These are phyloP conservation scores for Diaporthe citriasiana DNA, from an alignment of 2,329 filamentous ascomycete genomes.

Conservation along the genomic window DNA sequence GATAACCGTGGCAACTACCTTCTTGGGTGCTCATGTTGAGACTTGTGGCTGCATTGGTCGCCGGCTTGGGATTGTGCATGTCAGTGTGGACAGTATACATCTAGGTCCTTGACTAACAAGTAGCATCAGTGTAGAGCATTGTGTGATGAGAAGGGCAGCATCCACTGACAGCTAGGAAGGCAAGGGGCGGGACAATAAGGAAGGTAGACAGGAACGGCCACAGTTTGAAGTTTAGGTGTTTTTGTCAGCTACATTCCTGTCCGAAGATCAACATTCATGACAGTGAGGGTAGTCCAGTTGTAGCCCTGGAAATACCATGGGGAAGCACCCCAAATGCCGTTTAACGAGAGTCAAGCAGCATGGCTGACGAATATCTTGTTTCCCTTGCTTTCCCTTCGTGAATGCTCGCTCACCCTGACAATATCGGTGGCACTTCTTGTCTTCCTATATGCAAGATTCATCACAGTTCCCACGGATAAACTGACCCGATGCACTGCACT, in stretches of 20 bases:
- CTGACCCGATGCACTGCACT: background rate
- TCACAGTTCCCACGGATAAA: background rate
- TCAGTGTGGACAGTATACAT: background rate
- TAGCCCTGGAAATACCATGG: background rate
- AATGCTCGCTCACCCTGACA: background rate
- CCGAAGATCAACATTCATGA: background rate
- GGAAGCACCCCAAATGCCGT: constrained; percentile 3
- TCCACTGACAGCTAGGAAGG: too few relatives aligned
- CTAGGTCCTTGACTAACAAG: background rate
- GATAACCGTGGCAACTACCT: background rate
- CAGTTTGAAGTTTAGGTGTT: background rate
- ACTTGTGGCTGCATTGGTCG: background rate
- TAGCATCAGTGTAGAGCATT: too few relatives aligned
- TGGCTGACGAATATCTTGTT: background rate
- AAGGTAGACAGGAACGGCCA: background rate
- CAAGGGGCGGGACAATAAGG: too few relatives aligned
- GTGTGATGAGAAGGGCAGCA: background rate
- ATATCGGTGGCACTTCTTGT: background rate
- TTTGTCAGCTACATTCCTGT: constrained; percentile 5
- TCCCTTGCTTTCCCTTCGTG: background rate
- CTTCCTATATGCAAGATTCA: background rate
- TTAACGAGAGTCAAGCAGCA: constrained; percentile 13
- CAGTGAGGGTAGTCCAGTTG: constrained; percentile 12
- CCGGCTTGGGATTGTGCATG: background rate
- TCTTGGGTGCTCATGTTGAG: background rate